Evolutionary conservation across 495 filamentous ascomycete species (phyloP).

Genomic region (Cetradonia linearis): DNA sequence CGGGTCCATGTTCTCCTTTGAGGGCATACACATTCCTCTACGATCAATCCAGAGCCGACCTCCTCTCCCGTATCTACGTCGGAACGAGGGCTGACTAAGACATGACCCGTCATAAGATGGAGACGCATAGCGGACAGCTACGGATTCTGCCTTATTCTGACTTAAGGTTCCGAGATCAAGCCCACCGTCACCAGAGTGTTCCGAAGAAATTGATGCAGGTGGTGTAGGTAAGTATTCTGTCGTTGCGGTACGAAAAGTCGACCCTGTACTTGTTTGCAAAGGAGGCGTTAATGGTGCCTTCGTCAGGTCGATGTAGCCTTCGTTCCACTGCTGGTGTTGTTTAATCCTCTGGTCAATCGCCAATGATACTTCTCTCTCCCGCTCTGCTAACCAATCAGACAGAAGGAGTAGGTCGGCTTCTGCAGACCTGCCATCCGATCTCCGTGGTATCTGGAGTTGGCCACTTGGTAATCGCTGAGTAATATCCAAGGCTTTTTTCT

Average conservation of each 20-base stretch:
- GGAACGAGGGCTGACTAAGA: constrained; percentile 49
- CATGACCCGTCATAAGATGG: constrained; percentile 31
- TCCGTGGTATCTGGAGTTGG: constrained; percentile 57
- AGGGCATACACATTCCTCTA: constrained; percentile 37
- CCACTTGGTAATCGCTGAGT: constrained; percentile 44
- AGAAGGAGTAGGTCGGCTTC: constrained; percentile 69
- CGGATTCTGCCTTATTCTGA: constrained; percentile 32
- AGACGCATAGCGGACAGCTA: constrained; percentile 42
- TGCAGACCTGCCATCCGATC: constrained; percentile 57
- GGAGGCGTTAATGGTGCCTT: constrained; percentile 68
- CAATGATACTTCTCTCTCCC: constrained; percentile 63
- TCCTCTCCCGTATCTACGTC: constrained; percentile 61
- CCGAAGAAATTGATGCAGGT: constrained; percentile 66
- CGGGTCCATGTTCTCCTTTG: constrained; percentile 22
- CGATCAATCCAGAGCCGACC: constrained; percentile 77
- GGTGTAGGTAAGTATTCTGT: constrained; percentile 79
- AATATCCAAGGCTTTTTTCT: constrained; percentile 52
- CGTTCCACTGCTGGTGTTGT: constrained; percentile 81
- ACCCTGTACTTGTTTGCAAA: constrained; percentile 44
- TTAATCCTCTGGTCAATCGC: constrained; percentile 72
- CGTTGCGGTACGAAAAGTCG: constrained; percentile 66
- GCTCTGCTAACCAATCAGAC: constrained; percentile 66
- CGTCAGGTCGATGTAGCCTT: constrained; percentile 73
- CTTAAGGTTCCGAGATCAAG: constrained; percentile 29
- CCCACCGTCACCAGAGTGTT: constrained; percentile 40